Evolutionary conservation across 2,329 filamentous ascomycete genomes (phyloP).

Genomic region (Ustilaginoidea virens): DNA sequence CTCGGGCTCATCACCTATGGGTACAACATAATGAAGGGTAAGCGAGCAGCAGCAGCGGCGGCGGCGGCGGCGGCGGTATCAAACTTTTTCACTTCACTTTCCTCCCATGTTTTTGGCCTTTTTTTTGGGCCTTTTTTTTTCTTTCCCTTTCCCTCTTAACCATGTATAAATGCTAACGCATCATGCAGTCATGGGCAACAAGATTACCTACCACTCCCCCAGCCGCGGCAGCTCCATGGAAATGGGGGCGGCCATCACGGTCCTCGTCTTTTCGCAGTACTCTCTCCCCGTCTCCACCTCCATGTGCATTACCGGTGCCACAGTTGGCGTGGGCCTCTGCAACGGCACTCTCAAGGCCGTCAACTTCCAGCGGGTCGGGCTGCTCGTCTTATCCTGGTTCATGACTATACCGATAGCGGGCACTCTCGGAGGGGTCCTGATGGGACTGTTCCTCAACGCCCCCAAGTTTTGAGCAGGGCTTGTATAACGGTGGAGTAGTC

Average conservation of each 20-base stretch:
- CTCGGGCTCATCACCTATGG: slow-evolving; percentile 58
- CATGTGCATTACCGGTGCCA: slow-evolving; percentile 65
- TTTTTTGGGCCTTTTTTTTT: too few relatives aligned
- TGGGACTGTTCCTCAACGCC: slow-evolving; percentile 24
- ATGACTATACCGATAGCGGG: slow-evolving; percentile 29
- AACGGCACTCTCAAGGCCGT: slow-evolving; percentile 57
- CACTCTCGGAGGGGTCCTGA: slow-evolving; percentile 22
- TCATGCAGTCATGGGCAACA: slow-evolving; percentile 58
- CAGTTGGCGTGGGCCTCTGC: slow-evolving; percentile 63
- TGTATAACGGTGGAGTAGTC: too few relatives aligned
- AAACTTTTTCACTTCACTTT: too few relatives aligned
- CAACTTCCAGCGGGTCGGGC: slow-evolving; percentile 58
- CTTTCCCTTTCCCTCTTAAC: too few relatives aligned
- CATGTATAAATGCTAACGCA: not conserved
- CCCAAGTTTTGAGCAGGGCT: slow-evolving; percentile 18
- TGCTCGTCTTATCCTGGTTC: slow-evolving; percentile 48
- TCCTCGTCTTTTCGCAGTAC: slow-evolving; percentile 62
- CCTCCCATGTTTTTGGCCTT: too few relatives aligned
- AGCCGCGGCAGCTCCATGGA: slow-evolving; percentile 55
- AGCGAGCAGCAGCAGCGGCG: too few relatives aligned
- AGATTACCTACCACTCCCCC: slow-evolving; percentile 54
- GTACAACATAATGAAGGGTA: slow-evolving; percentile 73
- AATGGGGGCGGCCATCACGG: slow-evolving; percentile 62
- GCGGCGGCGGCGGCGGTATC: too few relatives aligned
- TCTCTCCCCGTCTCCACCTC: slow-evolving; percentile 61